Conservation (phyloP, 495 filamentous ascomycete genomes). For the Penicillium canescens region DNA sequence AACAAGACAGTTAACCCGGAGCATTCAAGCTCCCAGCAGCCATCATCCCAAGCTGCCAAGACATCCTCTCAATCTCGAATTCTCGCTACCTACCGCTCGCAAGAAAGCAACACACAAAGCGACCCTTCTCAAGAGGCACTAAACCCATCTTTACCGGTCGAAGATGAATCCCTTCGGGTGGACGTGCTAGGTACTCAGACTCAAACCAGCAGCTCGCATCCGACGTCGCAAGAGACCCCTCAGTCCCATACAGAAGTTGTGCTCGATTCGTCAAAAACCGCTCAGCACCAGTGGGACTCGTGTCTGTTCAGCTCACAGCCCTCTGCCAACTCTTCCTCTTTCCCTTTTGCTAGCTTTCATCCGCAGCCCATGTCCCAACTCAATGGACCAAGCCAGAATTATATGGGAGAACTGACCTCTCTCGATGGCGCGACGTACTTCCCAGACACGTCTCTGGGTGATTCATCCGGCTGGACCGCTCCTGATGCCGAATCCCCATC, state of each 20-base stretch:
- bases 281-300: conserved; percentile 14
- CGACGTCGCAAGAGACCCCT: conserved; percentile 14
- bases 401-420: neutral
- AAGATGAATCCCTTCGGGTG: conserved; percentile 5
- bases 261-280: conserved; percentile 29
- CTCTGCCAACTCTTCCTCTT: conserved; percentile 14
- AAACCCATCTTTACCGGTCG: conserved; percentile 7
- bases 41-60: conserved; percentile 31
- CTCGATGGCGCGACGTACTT: conserved; percentile 1
- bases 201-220: conserved; percentile 18
- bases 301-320: conserved; percentile 6
- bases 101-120: conserved; percentile 23
- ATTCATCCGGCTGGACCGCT: conserved; percentile 13
- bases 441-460: conserved; percentile 10
- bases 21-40: conserved; percentile 4
- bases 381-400: conserved; percentile 5
- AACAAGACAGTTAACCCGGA: neutral
- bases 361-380: conserved; percentile 15
- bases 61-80: conserved; percentile 41
- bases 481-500: conserved; percentile 17
- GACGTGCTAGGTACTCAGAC: conserved; percentile 27
- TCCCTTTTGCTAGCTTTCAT: conserved; percentile 18
- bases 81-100: conserved; percentile 30
- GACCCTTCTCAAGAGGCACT: conserved; percentile 19
- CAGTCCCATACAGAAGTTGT: conserved; percentile 20